Base-by-base conservation (phyloP, 306 rosid genomes). In the Mucuna pruriens region DNA sequence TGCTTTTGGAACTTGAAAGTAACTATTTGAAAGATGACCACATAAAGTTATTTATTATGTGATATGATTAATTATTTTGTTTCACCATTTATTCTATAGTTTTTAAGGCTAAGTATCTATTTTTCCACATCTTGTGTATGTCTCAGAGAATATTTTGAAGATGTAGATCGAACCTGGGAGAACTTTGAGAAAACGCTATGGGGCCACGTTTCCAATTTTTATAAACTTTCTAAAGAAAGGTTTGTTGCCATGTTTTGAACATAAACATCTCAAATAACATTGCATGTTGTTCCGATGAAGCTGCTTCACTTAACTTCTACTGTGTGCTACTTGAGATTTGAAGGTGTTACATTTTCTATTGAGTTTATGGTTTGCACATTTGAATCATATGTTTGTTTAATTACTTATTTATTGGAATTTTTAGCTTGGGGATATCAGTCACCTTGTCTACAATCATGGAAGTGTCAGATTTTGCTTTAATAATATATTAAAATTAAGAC, bases 191-290 rank as follows among this genome's bases (percentile, higher is more conserved):
- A 87, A 90, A 89, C 94, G 42, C 87, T 95, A 54, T 95, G 99
- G 98, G 93, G 86, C 58, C 99, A 93, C 71, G 15, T 93, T 82
- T 84, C 90, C 81, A 95, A 95, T 91, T 90, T 90, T 83, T 93
- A 90, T 80, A 93, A 95, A 84, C 98, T 90, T 71, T 91, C 98
- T 75, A 95, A 91, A 83, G 97, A 95, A 90, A 95, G 99, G 98
- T 95, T 78, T 23, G 82, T 87, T 87, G 42, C 85, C 71, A 58
- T 63, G 23, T 75, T 77, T 65, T 36, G 66, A 55, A 54, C 46
- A 76, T 77, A 46, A 85, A 73, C 36, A 74, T 39, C 69, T 73
- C 63, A 10, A 31, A 39, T 72, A 8, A 67, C 49, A 67, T 80
- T 75, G 79, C 61, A 19, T 20, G 33, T 22, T 82, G 74, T 85